Percentiles rank a stretch among this genome's conserved stretches.
phyloP scores from a whole-genome alignment of 441 rosid genomes.

The Erysimum pusillum region DNA sequence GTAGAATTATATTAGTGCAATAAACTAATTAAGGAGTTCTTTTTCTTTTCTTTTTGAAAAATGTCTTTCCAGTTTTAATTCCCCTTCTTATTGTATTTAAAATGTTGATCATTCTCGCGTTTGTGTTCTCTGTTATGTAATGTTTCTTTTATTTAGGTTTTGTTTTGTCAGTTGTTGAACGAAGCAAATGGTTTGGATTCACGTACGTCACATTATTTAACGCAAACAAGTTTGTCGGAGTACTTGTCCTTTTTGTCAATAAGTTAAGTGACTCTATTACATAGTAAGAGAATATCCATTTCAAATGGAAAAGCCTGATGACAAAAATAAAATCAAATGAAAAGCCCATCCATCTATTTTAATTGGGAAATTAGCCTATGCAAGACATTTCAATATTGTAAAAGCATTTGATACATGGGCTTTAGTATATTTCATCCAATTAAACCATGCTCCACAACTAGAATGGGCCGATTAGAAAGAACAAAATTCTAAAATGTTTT shows the following conservation, averaged over 20 bases:
- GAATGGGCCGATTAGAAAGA: too few relatives aligned
- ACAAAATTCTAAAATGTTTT: too few relatives aligned
- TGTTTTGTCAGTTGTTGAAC: slow-evolving; percentile 34
- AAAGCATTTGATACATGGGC: too few relatives aligned
- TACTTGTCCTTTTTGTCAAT: not conserved
- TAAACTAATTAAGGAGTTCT: not conserved
- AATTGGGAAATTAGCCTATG: too few relatives aligned
- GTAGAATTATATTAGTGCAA: slow-evolving; percentile 6
- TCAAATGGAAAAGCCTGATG: not conserved
- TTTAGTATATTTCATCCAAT: too few relatives aligned
- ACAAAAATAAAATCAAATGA: not conserved
- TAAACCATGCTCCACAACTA: too few relatives aligned
- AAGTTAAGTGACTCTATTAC: not conserved
- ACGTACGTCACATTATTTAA: slow-evolving; percentile 25
- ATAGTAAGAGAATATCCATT: too few relatives aligned
- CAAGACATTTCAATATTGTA: too few relatives aligned
- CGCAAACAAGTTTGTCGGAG: slow-evolving; percentile 23
- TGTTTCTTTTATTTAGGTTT: slow-evolving; percentile 22
- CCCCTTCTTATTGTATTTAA: slow-evolving; percentile 1
- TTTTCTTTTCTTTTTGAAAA: not conserved
- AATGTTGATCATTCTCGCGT: slow-evolving; percentile 25
- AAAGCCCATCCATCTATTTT: not conserved
- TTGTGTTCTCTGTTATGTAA: slow-evolving; percentile 14
- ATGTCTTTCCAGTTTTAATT: not conserved
- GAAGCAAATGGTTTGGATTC: slow-evolving; percentile 33